Percentiles rank a stretch among this genome's conserved stretches.
Evolutionary conservation across 1,284 basidiomycete species (phyloP).

Genomic region (Vanrija sp.): DNA sequence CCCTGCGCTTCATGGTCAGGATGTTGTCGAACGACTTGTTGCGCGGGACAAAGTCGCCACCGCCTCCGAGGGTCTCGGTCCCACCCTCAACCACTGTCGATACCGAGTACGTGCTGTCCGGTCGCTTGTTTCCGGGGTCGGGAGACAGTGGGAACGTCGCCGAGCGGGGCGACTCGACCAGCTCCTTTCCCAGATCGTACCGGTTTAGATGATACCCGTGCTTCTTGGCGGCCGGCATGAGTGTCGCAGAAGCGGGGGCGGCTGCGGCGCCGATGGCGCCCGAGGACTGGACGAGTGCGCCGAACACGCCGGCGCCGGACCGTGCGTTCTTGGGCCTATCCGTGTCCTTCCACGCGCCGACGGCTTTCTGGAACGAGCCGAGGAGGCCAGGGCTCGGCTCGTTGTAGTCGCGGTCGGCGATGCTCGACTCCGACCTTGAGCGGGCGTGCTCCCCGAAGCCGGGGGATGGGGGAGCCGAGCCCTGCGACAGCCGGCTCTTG

Average conservation of each 20-base stretch:
- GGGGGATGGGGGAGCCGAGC: not conserved
- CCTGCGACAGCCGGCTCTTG: not conserved
- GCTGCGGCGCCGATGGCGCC: slow-evolving; percentile 62
- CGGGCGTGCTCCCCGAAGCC: slow-evolving; percentile 3
- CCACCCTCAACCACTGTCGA: slow-evolving; percentile 16
- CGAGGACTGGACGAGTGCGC: slow-evolving; percentile 67
- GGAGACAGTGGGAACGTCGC: slow-evolving; percentile 27
- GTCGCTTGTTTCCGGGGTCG: slow-evolving; percentile 6
- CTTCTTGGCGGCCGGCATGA: slow-evolving; percentile 64
- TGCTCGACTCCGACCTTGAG: slow-evolving; percentile 1
- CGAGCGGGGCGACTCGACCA: slow-evolving; percentile 22
- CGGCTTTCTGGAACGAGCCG: slow-evolving; percentile 15
- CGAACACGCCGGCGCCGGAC: slow-evolving; percentile 65
- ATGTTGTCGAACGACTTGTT: slow-evolving; percentile 36
- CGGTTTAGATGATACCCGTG: slow-evolving; percentile 66
- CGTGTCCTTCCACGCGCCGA: slow-evolving; percentile 22
- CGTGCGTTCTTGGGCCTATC: slow-evolving; percentile 56
- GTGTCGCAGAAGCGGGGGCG: slow-evolving; percentile 55
- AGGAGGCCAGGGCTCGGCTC: slow-evolving; percentile 12
- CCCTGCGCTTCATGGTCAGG: slow-evolving; percentile 24
- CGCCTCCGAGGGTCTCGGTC: slow-evolving; percentile 2
- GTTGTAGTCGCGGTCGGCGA: slow-evolving; percentile 4
- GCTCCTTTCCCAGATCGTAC: slow-evolving; percentile 42
- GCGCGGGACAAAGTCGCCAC: not conserved
- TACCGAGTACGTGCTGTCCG: slow-evolving; percentile 43